Base-by-base conservation (phyloP, 2,329 filamentous ascomycete species). In the Ophiostoma fasciatum region DNA sequence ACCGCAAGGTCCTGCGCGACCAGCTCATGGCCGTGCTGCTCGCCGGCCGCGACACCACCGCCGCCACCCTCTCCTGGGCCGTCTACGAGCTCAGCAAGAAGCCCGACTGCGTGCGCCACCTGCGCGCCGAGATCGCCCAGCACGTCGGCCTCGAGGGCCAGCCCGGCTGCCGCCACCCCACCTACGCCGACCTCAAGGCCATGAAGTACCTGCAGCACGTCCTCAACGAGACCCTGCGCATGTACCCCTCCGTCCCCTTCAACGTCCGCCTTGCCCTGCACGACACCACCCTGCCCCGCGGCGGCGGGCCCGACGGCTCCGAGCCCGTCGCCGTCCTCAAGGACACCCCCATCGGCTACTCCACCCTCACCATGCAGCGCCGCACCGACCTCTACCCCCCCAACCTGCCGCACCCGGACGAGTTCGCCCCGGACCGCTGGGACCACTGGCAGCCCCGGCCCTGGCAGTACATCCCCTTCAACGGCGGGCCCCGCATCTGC, bases 21-120 rank as follows among this genome's bases (percentile, higher is more conserved):
- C 85, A 94, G 56, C 64, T 94, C 32, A 69, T 90, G 13, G 77
- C 79, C 30, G 71, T 94, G 10, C 69, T 94, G 3, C 70, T 94
- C 13, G 87, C 87, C 2, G 85, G 83, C 11, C 71, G 82, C 27
- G 87, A 94, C 55, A 94, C 87, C 12, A 94, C 87, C 0, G 85
- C 85, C 21, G 72, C 68, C 13, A 84, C 82, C 0, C 66, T 94
- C 1, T 80, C 76, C 0, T 94, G 84, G 78, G 66, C 72, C 25
- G 65, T 94, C 40, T 92, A 90, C 55, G 83, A 94, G 55, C 66
- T 94, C 2, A 71, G 77, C 26, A 72, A 74, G 13, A 67, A 82
- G 45, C 83, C 84, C 0, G 60, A 71, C 3, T 66, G 73, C 3
- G 70, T 84, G 4, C 53, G 61, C 35, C 81, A 74, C 51, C 65